These are phyloP conservation scores for Termitomyces sp. DNA, from an alignment of 768 basidiomycete species.

Conservation along the genomic window DNA sequence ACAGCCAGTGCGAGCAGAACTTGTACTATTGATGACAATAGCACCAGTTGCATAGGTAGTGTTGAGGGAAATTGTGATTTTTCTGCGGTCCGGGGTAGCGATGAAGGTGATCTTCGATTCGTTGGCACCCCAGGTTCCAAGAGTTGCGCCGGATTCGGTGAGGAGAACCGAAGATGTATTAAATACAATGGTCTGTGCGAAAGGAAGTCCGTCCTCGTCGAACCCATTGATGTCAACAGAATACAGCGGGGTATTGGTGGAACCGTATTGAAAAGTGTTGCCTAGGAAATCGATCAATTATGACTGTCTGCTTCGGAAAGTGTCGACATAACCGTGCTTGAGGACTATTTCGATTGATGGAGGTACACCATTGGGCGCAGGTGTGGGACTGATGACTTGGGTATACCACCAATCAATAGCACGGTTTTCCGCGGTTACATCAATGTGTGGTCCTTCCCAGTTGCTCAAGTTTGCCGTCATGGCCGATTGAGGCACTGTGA, in stretches of 20 bases:
- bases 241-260: slow-evolving; percentile 8
- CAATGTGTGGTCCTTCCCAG: slow-evolving; percentile 13
- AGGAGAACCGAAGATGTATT: slow-evolving; percentile 5
- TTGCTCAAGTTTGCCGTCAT: slow-evolving; percentile 6
- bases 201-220: slow-evolving; percentile 9
- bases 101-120: slow-evolving; percentile 2
- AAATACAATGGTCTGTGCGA: slow-evolving; percentile 7
- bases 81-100: slow-evolving; percentile 2
- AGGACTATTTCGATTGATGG: slow-evolving; percentile 13
- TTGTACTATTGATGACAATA: slow-evolving; percentile 5
- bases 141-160: background rate
- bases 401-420: slow-evolving; percentile 15
- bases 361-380: slow-evolving; percentile 10
- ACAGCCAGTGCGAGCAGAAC: slow-evolving; percentile 10
- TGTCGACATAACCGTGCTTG: slow-evolving; percentile 9
- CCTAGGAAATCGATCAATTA: slow-evolving; percentile 3
- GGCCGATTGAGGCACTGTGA: slow-evolving; percentile 16
- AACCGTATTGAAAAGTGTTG: slow-evolving; percentile 11
- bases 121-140: slow-evolving; percentile 9
- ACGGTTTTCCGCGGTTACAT: slow-evolving; percentile 6
- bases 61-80: slow-evolving; percentile 5
- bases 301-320: background rate
- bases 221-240: slow-evolving; percentile 11
- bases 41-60: slow-evolving; percentile 6
- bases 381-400: slow-evolving; percentile 8